These are phyloP conservation scores for Tetrapisispora pingtungensis DNA, from an alignment of 805 yeast genomes.

Conservation along the genomic window DNA sequence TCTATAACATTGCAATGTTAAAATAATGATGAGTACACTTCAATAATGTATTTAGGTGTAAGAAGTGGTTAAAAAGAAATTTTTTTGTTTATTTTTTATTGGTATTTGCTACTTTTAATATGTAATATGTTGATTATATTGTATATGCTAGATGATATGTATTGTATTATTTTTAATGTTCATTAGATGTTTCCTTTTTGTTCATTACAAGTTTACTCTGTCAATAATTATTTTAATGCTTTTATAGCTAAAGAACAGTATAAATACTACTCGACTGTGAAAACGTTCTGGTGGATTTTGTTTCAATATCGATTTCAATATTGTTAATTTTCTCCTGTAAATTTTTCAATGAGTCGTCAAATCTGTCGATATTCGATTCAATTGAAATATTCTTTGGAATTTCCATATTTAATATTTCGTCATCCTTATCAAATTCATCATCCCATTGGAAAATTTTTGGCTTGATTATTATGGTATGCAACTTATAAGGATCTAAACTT, in stretches of 20 bases:
- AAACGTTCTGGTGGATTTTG: background rate
- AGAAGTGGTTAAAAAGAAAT: too few species aligned
- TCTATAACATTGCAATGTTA: too few species aligned
- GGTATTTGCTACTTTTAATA: too few species aligned
- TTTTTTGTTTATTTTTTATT: too few species aligned
- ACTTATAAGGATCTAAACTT: background rate
- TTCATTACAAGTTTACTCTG: too few species aligned
- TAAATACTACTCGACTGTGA: conserved; percentile 8
- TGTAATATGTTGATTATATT: too few species aligned
- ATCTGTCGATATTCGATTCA: background rate
- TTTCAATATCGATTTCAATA: conserved; percentile 5
- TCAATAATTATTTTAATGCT: too few species aligned
- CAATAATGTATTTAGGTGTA: too few species aligned
- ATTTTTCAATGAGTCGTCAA: conserved; percentile 3
- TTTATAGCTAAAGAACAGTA: background rate
- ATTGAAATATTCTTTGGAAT: background rate
- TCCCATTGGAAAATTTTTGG: background rate
- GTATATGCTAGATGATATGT: too few species aligned
- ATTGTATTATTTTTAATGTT: too few species aligned
- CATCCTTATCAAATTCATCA: conserved; percentile 1
- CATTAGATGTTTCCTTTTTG: too few species aligned
- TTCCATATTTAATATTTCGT: background rate
- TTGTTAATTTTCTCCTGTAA: conserved; percentile 13
- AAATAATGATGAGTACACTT: too few species aligned
- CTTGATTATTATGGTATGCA: background rate